Percentiles rank a stretch among this genome's conserved stretches.
Evolutionary conservation across 495 filamentous ascomycete species (phyloP).

Genomic region (Neurospora terricola): DNA sequence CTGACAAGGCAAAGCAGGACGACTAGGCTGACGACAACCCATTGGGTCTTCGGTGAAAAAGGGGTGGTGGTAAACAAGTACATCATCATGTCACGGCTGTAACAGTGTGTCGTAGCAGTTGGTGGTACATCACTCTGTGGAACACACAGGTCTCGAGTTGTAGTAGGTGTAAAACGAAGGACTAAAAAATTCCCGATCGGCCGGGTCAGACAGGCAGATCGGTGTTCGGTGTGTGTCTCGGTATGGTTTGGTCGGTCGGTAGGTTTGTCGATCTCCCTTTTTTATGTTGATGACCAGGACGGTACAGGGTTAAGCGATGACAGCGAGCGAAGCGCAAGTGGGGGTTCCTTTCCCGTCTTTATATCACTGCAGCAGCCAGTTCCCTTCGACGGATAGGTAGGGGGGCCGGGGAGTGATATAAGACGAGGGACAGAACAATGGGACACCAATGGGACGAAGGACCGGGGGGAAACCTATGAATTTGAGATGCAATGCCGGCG

Average conservation of each 20-base stretch:
- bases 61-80: background rate
- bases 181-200: conserved; percentile 13
- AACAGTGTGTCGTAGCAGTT: conserved; percentile 2
- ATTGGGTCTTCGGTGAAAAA: background rate
- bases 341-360: background rate
- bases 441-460: conserved; percentile 21
- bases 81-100: conserved; percentile 15
- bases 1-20: conserved; percentile 25
- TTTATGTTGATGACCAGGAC: background rate
- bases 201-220: conserved; percentile 20
- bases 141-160: background rate
- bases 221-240: background rate
- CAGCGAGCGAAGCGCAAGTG: background rate
- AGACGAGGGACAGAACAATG: conserved; percentile 10
- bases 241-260: background rate
- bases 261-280: background rate
- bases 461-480: conserved; percentile 6
- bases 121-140: conserved; percentile 21
- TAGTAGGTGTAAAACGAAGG: conserved; percentile 10
- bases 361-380: background rate
- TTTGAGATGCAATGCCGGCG: conserved; percentile 26
- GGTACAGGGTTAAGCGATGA: background rate
- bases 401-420: conserved; percentile 3
- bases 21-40: background rate
- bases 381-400: background rate